Base-by-base conservation (phyloP, 2,329 filamentous ascomycete species). In the Fusarium sulawesiense region DNA sequence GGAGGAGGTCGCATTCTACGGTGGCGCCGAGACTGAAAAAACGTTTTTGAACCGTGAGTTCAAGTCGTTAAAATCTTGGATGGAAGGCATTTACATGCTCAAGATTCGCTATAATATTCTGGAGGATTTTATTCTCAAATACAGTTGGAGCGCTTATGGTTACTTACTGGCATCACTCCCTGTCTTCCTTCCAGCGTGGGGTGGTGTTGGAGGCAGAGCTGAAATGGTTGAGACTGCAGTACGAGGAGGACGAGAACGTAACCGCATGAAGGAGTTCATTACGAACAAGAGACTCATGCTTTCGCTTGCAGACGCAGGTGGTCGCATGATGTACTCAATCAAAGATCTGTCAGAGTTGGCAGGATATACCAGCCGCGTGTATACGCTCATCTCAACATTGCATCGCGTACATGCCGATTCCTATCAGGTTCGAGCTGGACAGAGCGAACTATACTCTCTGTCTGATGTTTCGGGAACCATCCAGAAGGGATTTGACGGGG, bases 261-360 rank as follows among this genome's bases (percentile, higher is more conserved):
- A 91, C 60, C 93, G 97, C 42, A 99, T 98, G 93, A 96, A 97
- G 82, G 93, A 97, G 34, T 99, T 99, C 81, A 98, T 99, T 81
- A 99, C 96, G 14, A 99, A 99, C 83, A 98, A 99, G 81, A 90
- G 96, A 7, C 90, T 99, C 41, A 98, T 99, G 96, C 87, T 99
- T 32, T 98, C 95, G 18, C 87, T 99, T 40, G 96, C 96, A 12
- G 96, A 99, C 80, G 96, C 96, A 3, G 96, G 96, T 63, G 95
- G 95, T 27, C 89, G 96, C 48, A 98, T 99, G 93, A 99, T 99
- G 96, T 99, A 99, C 84, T 96, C 93, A 67, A 97, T 99, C 84
- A 99, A 99, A 81, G 97, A 99, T 77, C 88, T 99, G 37, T 94
- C 94, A 3, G 96, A 99, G 78, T 85, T 99, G 34, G 96, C 96